phyloP scores from a whole-genome alignment of 148 eudicot genomes.

The Chenopodium quinoa region DNA sequence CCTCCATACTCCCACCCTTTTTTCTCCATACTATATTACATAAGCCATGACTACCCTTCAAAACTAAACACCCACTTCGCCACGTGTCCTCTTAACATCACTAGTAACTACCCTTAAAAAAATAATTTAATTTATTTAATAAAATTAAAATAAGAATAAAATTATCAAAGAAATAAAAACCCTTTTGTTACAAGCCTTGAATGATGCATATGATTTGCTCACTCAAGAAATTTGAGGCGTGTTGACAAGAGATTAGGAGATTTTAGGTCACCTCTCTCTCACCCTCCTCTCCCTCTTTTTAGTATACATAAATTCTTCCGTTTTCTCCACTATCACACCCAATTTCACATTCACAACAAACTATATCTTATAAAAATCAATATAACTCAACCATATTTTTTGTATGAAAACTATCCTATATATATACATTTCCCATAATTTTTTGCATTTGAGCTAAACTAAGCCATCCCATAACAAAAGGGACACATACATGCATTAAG shows the following conservation, averaged over 20 bases:
- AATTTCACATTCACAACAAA: slow-evolving; percentile 17
- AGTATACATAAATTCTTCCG: background rate
- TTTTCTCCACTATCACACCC: slow-evolving; percentile 25
- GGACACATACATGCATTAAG: background rate
- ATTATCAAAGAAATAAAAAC: background rate
- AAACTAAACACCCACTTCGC: slow-evolving; percentile 5
- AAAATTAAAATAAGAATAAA: too few species aligned
- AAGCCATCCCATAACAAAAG: background rate
- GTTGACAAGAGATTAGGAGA: slow-evolving; percentile 50
- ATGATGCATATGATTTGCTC: slow-evolving; percentile 4
- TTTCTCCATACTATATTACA: background rate
- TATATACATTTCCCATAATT: slow-evolving; percentile 16
- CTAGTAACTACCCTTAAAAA: background rate
- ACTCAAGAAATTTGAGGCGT: slow-evolving; percentile 34
- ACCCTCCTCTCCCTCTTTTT: slow-evolving; percentile 28
- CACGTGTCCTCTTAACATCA: slow-evolving; percentile 14
- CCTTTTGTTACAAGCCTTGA: slow-evolving; percentile 11
- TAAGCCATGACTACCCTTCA: slow-evolving; percentile 1
- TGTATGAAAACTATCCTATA: slow-evolving; percentile 12
- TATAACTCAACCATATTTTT: background rate
- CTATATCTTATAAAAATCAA: background rate
- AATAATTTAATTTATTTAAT: too few species aligned
- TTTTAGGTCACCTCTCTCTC: slow-evolving; percentile 66
- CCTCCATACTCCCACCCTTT: background rate
- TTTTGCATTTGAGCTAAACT: background rate